phyloP scores from a whole-genome alignment of 352 stramenopile species.

The Phytophthora citricola region DNA sequence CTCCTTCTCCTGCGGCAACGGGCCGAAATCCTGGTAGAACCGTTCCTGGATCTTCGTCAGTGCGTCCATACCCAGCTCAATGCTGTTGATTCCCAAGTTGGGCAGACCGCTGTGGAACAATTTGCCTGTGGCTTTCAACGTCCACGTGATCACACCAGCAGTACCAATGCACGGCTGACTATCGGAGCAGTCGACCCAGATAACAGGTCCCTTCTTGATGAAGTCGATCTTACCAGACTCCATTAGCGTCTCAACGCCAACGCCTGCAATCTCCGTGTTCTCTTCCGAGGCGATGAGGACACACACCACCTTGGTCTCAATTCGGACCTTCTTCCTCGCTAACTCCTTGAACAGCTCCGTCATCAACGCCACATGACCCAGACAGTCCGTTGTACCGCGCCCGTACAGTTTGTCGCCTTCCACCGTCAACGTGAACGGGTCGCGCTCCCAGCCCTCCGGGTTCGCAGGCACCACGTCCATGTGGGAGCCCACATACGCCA shows the following conservation, averaged over 20 bases:
- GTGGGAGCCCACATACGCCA: constrained; percentile 90
- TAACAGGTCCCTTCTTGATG: constrained; percentile 91
- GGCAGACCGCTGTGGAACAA: constrained; percentile 91
- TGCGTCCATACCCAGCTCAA: constrained; percentile 89
- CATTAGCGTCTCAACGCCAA: constrained; percentile 89
- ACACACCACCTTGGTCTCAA: constrained; percentile 79
- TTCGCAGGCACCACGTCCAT: constrained; percentile 93
- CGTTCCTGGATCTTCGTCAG: constrained; percentile 83
- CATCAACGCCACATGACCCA: constrained; percentile 92
- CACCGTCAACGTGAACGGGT: constrained; percentile 88
- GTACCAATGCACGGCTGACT: constrained; percentile 92
- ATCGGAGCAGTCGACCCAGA: constrained; percentile 92
- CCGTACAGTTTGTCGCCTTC: constrained; percentile 93
- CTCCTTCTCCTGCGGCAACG: constrained; percentile 72
- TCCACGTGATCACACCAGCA: constrained; percentile 86
- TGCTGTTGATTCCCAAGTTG: constrained; percentile 88
- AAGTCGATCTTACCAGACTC: constrained; percentile 90
- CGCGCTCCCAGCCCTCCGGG: constrained; percentile 84
- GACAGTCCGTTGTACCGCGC: constrained; percentile 91
- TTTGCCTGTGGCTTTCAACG: constrained; percentile 89
- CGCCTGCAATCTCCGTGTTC: constrained; percentile 72
- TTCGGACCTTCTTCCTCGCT: constrained; percentile 63
- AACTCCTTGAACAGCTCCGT: constrained; percentile 81
- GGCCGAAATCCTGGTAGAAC: constrained; percentile 92
- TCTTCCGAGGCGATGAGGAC: constrained; percentile 92